Percentiles rank a stretch among this genome's conserved stretches.
Evolutionary conservation across 225 moss, liverwort and hornwort species (phyloP).

Genomic region (Asterella californica): DNA sequence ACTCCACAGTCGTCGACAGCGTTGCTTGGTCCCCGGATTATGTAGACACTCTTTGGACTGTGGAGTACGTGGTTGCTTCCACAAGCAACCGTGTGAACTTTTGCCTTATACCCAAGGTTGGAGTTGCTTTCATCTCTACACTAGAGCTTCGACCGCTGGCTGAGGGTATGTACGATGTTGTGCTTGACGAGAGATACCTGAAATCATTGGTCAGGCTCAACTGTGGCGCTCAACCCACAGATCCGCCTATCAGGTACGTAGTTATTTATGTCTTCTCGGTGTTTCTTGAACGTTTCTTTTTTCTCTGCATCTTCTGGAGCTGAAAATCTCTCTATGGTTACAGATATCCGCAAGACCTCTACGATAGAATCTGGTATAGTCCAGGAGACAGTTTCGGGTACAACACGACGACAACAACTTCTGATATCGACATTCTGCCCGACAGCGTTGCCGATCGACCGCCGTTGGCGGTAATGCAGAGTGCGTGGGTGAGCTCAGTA

Average conservation of each 20-base stretch:
- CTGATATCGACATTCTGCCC: not conserved
- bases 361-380: conserved; percentile 32
- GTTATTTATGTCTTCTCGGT: not conserved
- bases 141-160: conserved; percentile 18
- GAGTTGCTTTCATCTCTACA: conserved; percentile 17
- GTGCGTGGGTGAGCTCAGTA: conserved; percentile 17
- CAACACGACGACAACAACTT: not conserved
- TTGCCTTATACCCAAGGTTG: conserved; percentile 14
- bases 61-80: conserved; percentile 32
- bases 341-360: conserved; percentile 49
- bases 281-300: too few species aligned
- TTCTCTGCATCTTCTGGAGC: not conserved
- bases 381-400: rapidly evolving
- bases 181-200: not conserved
- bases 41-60: not conserved
- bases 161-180: not conserved
- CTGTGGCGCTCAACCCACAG: not conserved
- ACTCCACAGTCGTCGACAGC: not conserved
- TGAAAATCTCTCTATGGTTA: not conserved
- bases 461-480: conserved; percentile 38
- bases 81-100: conserved; percentile 6
- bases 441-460: not conserved
- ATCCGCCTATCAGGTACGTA: conserved; percentile 5
- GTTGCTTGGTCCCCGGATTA: not conserved
- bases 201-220: not conserved